Evolutionary conservation across 2,329 filamentous ascomycete genomes (phyloP).

Genomic region (Aspergillus neotritici): DNA sequence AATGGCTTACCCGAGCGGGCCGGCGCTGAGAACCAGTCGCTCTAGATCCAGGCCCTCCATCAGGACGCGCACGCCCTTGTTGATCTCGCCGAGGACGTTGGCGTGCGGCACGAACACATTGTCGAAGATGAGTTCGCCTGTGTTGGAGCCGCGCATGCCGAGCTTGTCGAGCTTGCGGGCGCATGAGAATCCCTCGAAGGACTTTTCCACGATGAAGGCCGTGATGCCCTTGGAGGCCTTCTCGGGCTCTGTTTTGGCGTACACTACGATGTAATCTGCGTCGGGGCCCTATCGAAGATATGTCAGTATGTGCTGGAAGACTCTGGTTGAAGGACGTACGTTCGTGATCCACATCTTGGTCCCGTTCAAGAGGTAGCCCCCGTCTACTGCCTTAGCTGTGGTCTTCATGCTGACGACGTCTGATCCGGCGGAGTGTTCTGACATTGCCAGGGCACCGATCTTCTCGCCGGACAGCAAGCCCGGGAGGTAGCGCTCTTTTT

Average conservation of each 20-base stretch:
- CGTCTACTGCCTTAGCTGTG: conserved; percentile 71
- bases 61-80: conserved; percentile 79
- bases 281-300: conserved; percentile 59
- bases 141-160: conserved; percentile 96
- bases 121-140: conserved; percentile 87
- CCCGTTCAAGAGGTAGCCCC: conserved; percentile 79
- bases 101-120: conserved; percentile 79
- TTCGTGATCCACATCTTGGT: conserved; percentile 99
- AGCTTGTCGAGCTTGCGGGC: conserved; percentile 93
- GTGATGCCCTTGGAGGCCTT: conserved; percentile 86
- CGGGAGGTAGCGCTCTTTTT: conserved; percentile 76
- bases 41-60: conserved; percentile 97
- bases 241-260: conserved; percentile 84
- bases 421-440: conserved; percentile 80
- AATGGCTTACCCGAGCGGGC: conserved; percentile 63
- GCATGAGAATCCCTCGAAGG: conserved; percentile 70
- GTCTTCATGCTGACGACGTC: conserved; percentile 97
- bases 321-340: conserved; percentile 38
- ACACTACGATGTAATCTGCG: conserved; percentile 89
- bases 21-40: conserved; percentile 82
- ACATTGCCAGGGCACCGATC: conserved; percentile 90
- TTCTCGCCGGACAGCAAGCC: conserved; percentile 72
- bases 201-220: conserved; percentile 77
- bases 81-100: conserved; percentile 72
- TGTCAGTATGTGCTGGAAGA: background rate